Base-by-base conservation (phyloP, 2,329 filamentous ascomycete species). In the Dothideomycetes sp. region DNA sequence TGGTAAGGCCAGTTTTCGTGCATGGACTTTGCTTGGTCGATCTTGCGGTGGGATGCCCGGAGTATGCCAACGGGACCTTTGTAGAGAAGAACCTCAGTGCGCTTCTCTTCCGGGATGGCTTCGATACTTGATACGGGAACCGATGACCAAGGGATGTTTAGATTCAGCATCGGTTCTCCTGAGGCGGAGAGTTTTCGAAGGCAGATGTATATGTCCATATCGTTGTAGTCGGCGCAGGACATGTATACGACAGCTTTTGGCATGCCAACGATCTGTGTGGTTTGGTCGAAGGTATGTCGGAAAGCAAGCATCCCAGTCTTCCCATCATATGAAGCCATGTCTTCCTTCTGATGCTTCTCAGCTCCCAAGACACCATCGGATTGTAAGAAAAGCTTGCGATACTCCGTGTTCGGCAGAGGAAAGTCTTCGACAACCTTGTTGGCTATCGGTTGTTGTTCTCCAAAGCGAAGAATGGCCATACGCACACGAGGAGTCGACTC, bases 111-210 rank as follows among this genome's bases (percentile, higher is more conserved):
- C n/a, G n/a, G n/a, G n/a, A n/a, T 28, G 4, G 17, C 18, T 9
- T 19, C 36, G 16, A 23, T 30, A 4, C 10, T 20, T 6, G 28
- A 17, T n/a, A 31, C 15, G 18, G 15, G n/a, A 44, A 60, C 56
- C n/a, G n/a, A n/a, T n/a, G n/a, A n/a, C n/a, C n/a, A n/a, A 0
- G 68, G 68, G 33, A 71, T 63, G 43, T 64, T 64, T 8, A 69
- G 51, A 28, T 67, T 59, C 47, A 62, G 56, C 33, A 69, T 45
- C 0, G 56, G 46, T 12, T 67, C 65, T 1, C 68, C 67, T 4
- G 63, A 48, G 11, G 52, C 58, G 31, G 65, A 64, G n/a, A 58
- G 49, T 50, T 72, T 72, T 5, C 65, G 57, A 3, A 71, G 38
- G 9, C 64, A 59, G 4, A 68, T 53, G 33, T 61, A 70, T 2